Percentiles rank a stretch among this genome's conserved stretches.
Conservation (phyloP, 2,329 filamentous ascomycete species). For the Apiospora pterosperma region DNA sequence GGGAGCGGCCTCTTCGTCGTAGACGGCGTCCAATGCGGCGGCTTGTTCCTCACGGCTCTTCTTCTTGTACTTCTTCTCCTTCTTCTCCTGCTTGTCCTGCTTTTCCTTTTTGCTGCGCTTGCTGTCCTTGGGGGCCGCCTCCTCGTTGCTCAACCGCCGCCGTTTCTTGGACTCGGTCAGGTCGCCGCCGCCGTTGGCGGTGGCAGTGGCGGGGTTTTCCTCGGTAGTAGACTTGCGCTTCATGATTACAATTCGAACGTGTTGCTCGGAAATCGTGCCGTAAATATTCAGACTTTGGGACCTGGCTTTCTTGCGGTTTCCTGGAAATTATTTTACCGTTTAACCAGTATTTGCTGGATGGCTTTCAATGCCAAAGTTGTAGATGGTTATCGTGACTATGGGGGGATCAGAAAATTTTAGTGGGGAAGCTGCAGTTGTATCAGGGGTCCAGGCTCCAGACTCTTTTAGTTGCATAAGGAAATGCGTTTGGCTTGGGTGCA, state of each 20-base stretch:
- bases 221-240: slow-evolving; percentile 26
- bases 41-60: slow-evolving; percentile 12
- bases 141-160: slow-evolving; percentile 18
- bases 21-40: slow-evolving; percentile 8
- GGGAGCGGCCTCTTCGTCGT: slow-evolving; percentile 2
- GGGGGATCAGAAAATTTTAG: slow-evolving; percentile 7
- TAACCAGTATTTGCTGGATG: not conserved
- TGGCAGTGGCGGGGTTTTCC: slow-evolving; percentile 15
- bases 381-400: not conserved
- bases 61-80: slow-evolving; percentile 16
- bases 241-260: slow-evolving; percentile 10
- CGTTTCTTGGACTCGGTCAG: slow-evolving; percentile 20
- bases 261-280: not conserved
- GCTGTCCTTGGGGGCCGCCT: slow-evolving; percentile 11
- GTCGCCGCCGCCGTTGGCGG: slow-evolving; percentile 9
- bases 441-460: not conserved
- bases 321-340: not conserved
- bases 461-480: not conserved
- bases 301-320: not conserved
- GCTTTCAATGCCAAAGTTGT: not conserved
- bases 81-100: slow-evolving; percentile 21
- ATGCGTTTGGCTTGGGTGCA: not conserved
- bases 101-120: slow-evolving; percentile 24
- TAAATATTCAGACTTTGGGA: not conserved
- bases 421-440: not conserved